These are phyloP conservation scores for Monosporascus sp. DNA, from an alignment of 2,329 filamentous ascomycete genomes.

Conservation along the genomic window DNA sequence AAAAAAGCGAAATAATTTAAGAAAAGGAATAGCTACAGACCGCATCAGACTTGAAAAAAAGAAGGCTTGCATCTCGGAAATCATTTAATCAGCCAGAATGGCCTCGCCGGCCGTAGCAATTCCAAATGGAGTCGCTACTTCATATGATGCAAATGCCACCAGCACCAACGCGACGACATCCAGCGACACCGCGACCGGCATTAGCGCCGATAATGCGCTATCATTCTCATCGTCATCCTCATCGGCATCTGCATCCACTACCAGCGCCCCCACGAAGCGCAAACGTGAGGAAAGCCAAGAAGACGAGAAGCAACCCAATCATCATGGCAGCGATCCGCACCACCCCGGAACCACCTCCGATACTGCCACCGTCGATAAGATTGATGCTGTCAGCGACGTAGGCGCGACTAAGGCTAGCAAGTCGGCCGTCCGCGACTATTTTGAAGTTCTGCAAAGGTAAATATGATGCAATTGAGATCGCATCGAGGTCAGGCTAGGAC, in stretches of 20 bases:
- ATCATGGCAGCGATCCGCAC: constrained; percentile 5
- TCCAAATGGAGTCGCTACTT: constrained; percentile 20
- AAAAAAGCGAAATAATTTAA: background rate
- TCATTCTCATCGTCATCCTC: constrained; percentile 1
- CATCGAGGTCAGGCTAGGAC: too few species aligned
- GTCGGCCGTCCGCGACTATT: constrained; percentile 21
- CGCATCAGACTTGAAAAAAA: background rate
- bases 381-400: background rate
- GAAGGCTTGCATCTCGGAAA: background rate
- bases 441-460: constrained; percentile 25
- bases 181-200: constrained; percentile 1
- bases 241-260: constrained; percentile 4
- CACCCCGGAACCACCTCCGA: constrained; percentile 1
- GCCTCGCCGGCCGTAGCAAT: constrained; percentile 25
- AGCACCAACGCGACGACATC: background rate
- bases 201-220: constrained; percentile 16
- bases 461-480: constrained; percentile 1
- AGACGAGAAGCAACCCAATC: constrained; percentile 15
- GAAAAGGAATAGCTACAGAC: background rate
- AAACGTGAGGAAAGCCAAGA: constrained; percentile 26
- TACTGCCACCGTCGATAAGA: constrained; percentile 1
- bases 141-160: background rate
- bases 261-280: constrained; percentile 23
- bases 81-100: constrained; percentile 15
- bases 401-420: background rate